These are phyloP conservation scores for Lipomyces mesembrius DNA, from an alignment of 805 yeast species.

Conservation along the genomic window DNA sequence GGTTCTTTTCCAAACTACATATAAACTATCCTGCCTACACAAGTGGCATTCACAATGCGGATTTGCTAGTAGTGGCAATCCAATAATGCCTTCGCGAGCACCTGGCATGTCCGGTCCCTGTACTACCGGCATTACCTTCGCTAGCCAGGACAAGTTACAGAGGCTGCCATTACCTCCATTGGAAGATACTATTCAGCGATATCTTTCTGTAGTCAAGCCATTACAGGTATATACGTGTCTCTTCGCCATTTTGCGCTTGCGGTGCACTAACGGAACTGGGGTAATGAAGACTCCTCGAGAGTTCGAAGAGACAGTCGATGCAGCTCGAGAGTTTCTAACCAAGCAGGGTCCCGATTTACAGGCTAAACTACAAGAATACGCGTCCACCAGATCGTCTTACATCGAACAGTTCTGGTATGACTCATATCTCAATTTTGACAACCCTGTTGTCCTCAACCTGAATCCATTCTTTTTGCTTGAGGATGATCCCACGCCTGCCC, in stretches of 20 bases:
- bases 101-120: slow-evolving; percentile 1
- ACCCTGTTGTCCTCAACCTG: slow-evolving; percentile 80
- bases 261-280: slow-evolving; percentile 2
- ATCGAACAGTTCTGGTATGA: slow-evolving; percentile 96
- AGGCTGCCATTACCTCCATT: slow-evolving; percentile 84
- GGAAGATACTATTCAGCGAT: slow-evolving; percentile 65
- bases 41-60: neutral
- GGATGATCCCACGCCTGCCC: slow-evolving; percentile 81
- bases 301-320: slow-evolving; percentile 61
- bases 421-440: slow-evolving; percentile 81
- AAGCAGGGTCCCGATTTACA: slow-evolving; percentile 64
- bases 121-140: slow-evolving; percentile 54
- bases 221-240: slow-evolving; percentile 53
- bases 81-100: slow-evolving; percentile 2
- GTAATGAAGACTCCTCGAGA: slow-evolving; percentile 59
- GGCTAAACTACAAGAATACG: slow-evolving; percentile 63
- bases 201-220: slow-evolving; percentile 72
- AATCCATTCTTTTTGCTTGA: slow-evolving; percentile 89
- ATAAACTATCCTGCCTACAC: neutral
- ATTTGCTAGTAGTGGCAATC: neutral
- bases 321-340: slow-evolving; percentile 61
- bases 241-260: neutral
- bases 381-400: slow-evolving; percentile 70
- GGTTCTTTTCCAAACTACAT: neutral
- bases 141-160: slow-evolving; percentile 60